A percentile compares a stretch with the other conserved stretches of the same genome.
Evolutionary conservation across 2,329 filamentous ascomycete genomes (phyloP).

Genomic region (Neopestalotiopsis clavispora): DNA sequence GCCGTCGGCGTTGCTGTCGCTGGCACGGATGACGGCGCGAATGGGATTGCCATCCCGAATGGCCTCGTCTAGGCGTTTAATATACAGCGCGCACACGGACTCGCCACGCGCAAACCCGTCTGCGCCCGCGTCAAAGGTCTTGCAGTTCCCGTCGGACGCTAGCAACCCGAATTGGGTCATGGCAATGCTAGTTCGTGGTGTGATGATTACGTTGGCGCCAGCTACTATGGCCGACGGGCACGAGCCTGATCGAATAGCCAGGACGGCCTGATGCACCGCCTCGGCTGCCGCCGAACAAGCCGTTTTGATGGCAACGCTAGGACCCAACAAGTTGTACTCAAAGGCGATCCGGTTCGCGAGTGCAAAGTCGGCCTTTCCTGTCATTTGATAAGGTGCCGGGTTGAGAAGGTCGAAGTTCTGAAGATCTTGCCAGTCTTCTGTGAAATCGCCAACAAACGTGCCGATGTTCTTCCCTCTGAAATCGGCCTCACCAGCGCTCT

Average conservation of each 20-base stretch:
- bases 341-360: constrained; percentile 32
- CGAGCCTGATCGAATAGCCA: neutral
- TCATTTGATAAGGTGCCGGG: constrained; percentile 27
- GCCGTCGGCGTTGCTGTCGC: constrained; percentile 47
- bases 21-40: constrained; percentile 43
- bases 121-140: constrained; percentile 13
- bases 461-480: constrained; percentile 38
- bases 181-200: neutral
- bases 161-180: neutral
- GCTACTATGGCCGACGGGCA: constrained; percentile 12
- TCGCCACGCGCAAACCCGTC: constrained; percentile 57
- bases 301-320: constrained; percentile 11
- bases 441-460: constrained; percentile 39
- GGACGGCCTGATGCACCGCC: neutral
- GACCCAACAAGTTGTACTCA: constrained; percentile 16
- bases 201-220: constrained; percentile 7
- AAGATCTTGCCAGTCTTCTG: constrained; percentile 37
- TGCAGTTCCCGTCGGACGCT: neutral
- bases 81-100: constrained; percentile 45
- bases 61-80: constrained; percentile 47
- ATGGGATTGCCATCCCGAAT: constrained; percentile 45
- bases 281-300: constrained; percentile 11
- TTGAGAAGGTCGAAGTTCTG: constrained; percentile 27
- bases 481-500: constrained; percentile 37
- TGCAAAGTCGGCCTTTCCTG: constrained; percentile 29